Base-by-base conservation (phyloP, 2,329 filamentous ascomycete species). In the Botrytis fragariae region DNA sequence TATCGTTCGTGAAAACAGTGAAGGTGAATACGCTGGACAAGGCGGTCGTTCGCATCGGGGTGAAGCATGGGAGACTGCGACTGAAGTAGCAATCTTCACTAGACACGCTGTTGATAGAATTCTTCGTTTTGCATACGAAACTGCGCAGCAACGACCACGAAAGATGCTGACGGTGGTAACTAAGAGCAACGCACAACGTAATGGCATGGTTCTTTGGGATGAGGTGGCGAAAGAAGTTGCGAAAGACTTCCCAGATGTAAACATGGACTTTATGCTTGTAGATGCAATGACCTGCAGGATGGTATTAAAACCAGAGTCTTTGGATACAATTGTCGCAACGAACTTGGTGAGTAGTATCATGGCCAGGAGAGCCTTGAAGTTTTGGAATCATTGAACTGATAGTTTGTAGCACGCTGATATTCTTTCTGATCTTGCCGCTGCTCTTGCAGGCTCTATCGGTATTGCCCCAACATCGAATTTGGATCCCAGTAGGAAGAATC, bases 401-500 rank as follows among this genome's bases (percentile, higher is more conserved):
- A 18, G 3, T 57, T 9, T 57, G n/a, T 57, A 57, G 57, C 84
- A 85, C 74, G 90, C 89, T 9, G 90, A 92, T 75, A 92, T 92
- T 67, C 86, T 93, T 8, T 92, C 90, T 0, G 91, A 93, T 78
- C 84, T 93, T 32, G 91, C 91, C 9, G 91, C 91, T 25, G 90
- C 90, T 0, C 83, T 93, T 14, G 90, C 91, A 4, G 91, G 91
- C 0, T 90, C 87, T 3, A 93, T 93, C 74, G 91, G 91, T 18
- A 92, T 93, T 74, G 91, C 91, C 4, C 90, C 91, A 4, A 92
- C 90, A 0, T 89, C 86, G 64, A 92, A 92, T 77, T 83, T 93
- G 1, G 90, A 93, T 76, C 90, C 91, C 1, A 83, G 81, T 1
- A 80, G 87, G 79, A 39, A 87, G 80, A 79, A 88, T 81, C 76